Base-by-base conservation (phyloP, 2,329 filamentous ascomycete genomes). In the Xylaria sp. region DNA sequence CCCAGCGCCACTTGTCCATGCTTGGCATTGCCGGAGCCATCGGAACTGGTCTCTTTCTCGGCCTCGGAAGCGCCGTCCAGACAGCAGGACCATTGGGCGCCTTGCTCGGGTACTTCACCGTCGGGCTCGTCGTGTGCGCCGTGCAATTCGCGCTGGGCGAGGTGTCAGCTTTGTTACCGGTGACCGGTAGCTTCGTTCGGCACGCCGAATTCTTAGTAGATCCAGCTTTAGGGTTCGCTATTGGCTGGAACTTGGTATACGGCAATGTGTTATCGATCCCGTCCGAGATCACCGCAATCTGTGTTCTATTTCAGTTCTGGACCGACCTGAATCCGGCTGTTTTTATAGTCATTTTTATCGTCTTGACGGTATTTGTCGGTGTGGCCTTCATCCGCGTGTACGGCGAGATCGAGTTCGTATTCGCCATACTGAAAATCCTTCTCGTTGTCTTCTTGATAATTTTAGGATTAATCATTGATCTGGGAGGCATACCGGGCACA, bases 221-320 rank as follows among this genome's bases (percentile, higher is more conserved):
- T 74, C 88, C 88, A 57, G 85, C 88, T 1, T 84, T 86, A 78
- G 86, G 85, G 3, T 87, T 87, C 62, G 85, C 85, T 60, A 79
- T 86, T 57, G 85, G 85, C 21, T 86, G 83, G 83, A 86, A 87
- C 72, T 75, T 87, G 57, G 85, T 86, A 13, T 88, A 88, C 65
- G 86, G 86, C 54, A 87, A 86, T 71, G 75, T 84, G 57, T 77
- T 88, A 71, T 84, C 84, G 53, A 84, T 89, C 25, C 85, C 86
- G 3, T 81, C 87, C 63, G 89, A 91, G 76, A 89, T 91, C 66
- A 86, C 87, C 0, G 89, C 89, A 12, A 87, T 88, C 21, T 85
- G 86, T 51, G 86, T 91, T 1, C 80, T 91, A 25, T 88, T 91
- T 68, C 81, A 88, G 72, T 90, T 86, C 74, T 91, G 89, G 89